Base-by-base conservation (phyloP, 2,329 filamentous ascomycete genomes). In the Aspergillus sp. region DNA sequence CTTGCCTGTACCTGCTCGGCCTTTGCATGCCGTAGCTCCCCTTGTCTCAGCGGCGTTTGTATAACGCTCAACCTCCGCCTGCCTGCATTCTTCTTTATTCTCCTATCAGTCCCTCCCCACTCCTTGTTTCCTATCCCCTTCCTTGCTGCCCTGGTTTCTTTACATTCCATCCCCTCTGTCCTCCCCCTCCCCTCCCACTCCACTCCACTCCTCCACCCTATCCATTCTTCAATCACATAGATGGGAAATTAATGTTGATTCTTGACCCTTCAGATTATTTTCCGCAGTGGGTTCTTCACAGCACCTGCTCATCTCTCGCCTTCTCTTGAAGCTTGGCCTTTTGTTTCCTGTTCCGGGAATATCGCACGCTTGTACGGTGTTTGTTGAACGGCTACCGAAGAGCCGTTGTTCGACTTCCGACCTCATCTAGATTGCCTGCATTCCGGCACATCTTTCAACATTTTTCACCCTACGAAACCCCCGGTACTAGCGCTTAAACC, bases 401-500 rank as follows among this genome's bases (percentile, higher is more conserved):
- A 44, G 19, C 23, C 53, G 42, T 39, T 47, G 41, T 13, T 10
- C 21, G 36, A 17, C 25, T 32, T 19, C 2, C 23, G n/a, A 55
- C 13, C 17, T 30, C 58, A 48, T 49, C 27, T 32, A 54, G 51
- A 8, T 39, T 17, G 13, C 25, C 48, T 21, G 8, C 38, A 19
- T 10, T 52, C 25, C 15, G 44, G 13, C 27, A n/a, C 49, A 44
- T 38, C 52, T 56, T 38, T 58, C 57, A 62, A 52, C 52, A 62
- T 64, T 64, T 58, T 62, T 17, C 47, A 47, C 57, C 54, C 58
- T 27, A 57, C 57, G 36, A 55, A 61, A 51, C 60, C 60, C 50
- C 59, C 64, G 44, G 61, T 51, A 56, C 62, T 66, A 62, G 64
- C 64, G 51, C 58, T 67, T 41, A 67, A 63, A 63, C 64, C 61